Base-by-base conservation (phyloP, 176 grass and related monocot species). In the Echinochloa phyllopogon region DNA sequence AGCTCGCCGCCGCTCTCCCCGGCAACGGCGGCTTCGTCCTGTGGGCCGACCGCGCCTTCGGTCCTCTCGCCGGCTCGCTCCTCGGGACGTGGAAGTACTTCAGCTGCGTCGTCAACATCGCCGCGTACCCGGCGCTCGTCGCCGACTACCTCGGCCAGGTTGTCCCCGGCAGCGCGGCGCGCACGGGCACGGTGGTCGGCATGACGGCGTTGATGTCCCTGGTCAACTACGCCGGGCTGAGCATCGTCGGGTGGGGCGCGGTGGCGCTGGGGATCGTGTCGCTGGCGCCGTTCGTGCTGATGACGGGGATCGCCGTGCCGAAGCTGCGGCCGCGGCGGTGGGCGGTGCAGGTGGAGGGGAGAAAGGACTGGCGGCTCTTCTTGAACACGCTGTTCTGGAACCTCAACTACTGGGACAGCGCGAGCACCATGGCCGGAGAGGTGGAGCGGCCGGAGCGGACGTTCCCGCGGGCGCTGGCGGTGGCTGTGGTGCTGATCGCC, bases 381-480 rank as follows among this genome's bases (percentile, higher is more conserved):
- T 65, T 92, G 21, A 92, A 92, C 77, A 88, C 72, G 15, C 67
- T 92, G 36, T 92, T 92, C 83, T 88, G 90, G 90, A 92, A 92
- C 68, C 86, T 92, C 8, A 92, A 92, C 67, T 92, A 86, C 69
- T 88, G 83, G 90, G 90, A 92, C 61, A 84, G 84, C 74, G 72
- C 76, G 2, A 92, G 90, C 64, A 92, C 86, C 1, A 61, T 92
- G 78, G 65, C 83, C 8, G 90, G 87, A 10, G 90, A 92, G 79
- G 90, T 92, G 21, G 85, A 91, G 2, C 56, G 33, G 38, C 89
- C 81, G 24, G 85, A 83, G 65, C 76, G 69, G 15, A 91, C 89
- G 69, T 83, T 91, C 29, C 89, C 85, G 5, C 38, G 77, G 8
- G 89, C 89, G 7, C 29, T 91, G 59, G 64, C 56, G 1, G 47